Percentiles rank a stretch among this genome's conserved stretches.
These are phyloP conservation scores for Backusella mclennaniae DNA, from an alignment of 192 early-diverging fungal species.

Conservation along the genomic window DNA sequence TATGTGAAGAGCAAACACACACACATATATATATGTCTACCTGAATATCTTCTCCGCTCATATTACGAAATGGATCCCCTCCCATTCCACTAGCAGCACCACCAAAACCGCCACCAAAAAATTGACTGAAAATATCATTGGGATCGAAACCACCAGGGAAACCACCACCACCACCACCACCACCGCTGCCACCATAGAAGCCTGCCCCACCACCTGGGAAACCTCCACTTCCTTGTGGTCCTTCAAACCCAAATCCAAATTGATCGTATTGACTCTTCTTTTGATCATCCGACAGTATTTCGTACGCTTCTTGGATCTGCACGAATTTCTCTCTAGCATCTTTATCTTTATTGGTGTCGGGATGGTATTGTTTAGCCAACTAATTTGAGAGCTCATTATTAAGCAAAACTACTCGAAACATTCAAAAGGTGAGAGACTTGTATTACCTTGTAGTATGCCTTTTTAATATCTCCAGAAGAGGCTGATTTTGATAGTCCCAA, in stretches of 20 bases:
- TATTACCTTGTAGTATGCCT: slow-evolving; percentile 80
- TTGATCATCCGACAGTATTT: slow-evolving; percentile 87
- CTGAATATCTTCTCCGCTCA: slow-evolving; percentile 65
- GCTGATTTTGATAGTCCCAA: slow-evolving; percentile 81
- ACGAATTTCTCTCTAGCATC: slow-evolving; percentile 94
- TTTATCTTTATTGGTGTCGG: slow-evolving; percentile 94
- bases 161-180: slow-evolving; percentile 1
- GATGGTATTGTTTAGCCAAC: slow-evolving; percentile 96
- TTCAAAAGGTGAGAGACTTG: neutral
- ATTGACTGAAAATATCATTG: slow-evolving; percentile 34
- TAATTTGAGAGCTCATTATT: slow-evolving; percentile 19
- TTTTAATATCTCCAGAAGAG: slow-evolving; percentile 88
- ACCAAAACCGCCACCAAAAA: slow-evolving; percentile 35
- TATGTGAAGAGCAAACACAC: neutral
- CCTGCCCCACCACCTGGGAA: slow-evolving; percentile 52
- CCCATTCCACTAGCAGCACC: slow-evolving; percentile 22
- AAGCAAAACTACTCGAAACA: neutral
- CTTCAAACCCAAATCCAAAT: slow-evolving; percentile 63
- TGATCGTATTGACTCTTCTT: slow-evolving; percentile 93
- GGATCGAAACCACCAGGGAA: slow-evolving; percentile 61
- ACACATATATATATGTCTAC: neutral
- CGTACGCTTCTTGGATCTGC: slow-evolving; percentile 97
- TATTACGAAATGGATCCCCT: slow-evolving; percentile 18
- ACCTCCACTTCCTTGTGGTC: slow-evolving; percentile 19
- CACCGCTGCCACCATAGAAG: slow-evolving; percentile 3